These are phyloP conservation scores for Nannochloropsis salina DNA, from an alignment of 108 stramenopile species.

Conservation along the genomic window DNA sequence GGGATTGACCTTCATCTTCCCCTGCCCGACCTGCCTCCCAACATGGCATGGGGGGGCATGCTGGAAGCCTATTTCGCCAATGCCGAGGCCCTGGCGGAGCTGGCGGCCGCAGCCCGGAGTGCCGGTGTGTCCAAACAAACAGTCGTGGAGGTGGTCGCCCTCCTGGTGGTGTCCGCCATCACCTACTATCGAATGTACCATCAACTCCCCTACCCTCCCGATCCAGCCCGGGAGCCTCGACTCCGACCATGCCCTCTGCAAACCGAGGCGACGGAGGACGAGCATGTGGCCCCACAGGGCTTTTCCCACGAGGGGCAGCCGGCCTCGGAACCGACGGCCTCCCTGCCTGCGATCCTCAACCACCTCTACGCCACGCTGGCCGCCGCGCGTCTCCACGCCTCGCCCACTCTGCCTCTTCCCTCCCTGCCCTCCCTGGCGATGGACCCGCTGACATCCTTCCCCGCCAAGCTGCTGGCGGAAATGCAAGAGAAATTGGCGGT, in stretches of 20 bases:
- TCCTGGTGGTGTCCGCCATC: background rate
- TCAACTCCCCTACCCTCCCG: background rate
- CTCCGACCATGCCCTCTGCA: no score
- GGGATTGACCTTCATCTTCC: background rate
- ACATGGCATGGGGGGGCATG: slow-evolving; percentile 4
- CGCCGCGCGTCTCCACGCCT: background rate
- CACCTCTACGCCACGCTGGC: background rate
- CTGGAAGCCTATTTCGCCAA: slow-evolving; percentile 4
- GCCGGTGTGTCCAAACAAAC: background rate
- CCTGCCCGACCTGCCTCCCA: slow-evolving; percentile 1
- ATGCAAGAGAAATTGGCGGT: background rate
- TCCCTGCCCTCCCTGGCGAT: background rate
- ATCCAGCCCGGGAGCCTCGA: background rate
- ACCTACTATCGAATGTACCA: background rate
- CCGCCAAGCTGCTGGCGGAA: background rate
- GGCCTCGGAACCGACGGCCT: background rate
- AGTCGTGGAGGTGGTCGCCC: background rate
- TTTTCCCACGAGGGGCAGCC: no score
- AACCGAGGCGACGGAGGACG: no score
- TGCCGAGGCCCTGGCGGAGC: slow-evolving; percentile 3
- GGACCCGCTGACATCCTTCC: background rate
- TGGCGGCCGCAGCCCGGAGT: background rate
- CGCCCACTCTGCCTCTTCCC: background rate
- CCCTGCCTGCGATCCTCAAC: background rate
- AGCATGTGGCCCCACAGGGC: no score